Base-by-base conservation (phyloP, 768 basidiomycete species). In the Mycena metata region DNA sequence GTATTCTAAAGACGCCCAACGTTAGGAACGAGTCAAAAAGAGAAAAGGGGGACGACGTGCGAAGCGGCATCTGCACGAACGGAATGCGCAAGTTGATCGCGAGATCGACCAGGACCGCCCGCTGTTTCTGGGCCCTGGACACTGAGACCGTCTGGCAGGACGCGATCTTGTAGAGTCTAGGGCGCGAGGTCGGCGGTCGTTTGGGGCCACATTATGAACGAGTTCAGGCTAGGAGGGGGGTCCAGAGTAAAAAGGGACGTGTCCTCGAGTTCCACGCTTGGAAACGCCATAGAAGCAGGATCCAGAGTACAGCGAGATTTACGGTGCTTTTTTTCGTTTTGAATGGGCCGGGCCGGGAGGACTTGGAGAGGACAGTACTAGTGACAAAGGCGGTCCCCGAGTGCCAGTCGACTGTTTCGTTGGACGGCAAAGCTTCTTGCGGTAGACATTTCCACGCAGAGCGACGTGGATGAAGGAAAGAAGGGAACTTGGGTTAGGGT, bases 191-290 rank as follows among this genome's bases (percentile, higher is more conserved):
- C 79, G 7, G 73, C 57, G 12, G 76, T 69, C 65, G 80, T 83
- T 23, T 82, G 80, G 55, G 76, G 76, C 89, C 90, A 91, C 12
- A 88, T 88, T 47, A 89, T 78, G 62, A 85, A 84, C 21, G 73
- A 69, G 21, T 79, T 77, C 5, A 89, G 64, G 56, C 80, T n/a
- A 77, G 0, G 75, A 70, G 16, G 84, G n/a, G 15, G 1, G 77
- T 73, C 87, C 87, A 88, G 15, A 81, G 45, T 76, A 88, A 83
- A 6, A 19, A 46, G 17, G 7, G 21, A n/a, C 45, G 21, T 3
- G 75, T 78, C 81, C 54, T 35, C 30, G 42, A 42, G 9, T 3
- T 9, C 42, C 42, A 42, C 13, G 42, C 42, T 42, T 42, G 42
- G 42, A 42, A 42, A 19, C 11, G 42, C 42, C 42, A 42, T 19